Percentiles rank a stretch among this genome's conserved stretches.
phyloP scores from a whole-genome alignment of 495 filamentous ascomycete species.

The Trichoderma virens region DNA sequence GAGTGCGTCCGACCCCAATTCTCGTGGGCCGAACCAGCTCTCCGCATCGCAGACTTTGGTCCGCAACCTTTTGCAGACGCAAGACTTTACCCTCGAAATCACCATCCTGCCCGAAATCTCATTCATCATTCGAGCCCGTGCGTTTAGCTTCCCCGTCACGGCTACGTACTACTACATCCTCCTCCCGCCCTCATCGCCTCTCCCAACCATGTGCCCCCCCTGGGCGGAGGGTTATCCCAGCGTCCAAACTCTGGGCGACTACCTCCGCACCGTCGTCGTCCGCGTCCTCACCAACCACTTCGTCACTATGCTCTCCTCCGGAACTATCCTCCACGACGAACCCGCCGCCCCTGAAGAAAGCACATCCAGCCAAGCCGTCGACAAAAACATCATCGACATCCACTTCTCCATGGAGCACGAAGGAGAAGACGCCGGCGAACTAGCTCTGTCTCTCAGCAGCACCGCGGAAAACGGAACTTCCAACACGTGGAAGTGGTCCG shows the following conservation, averaged over 20 bases:
- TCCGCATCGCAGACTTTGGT: slow-evolving; percentile 17
- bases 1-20: not conserved
- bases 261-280: slow-evolving; percentile 7
- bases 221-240: slow-evolving; percentile 8
- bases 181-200: slow-evolving; percentile 20
- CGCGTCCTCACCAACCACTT: slow-evolving; percentile 8
- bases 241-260: not conserved
- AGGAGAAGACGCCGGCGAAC: not conserved
- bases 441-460: not conserved
- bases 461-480: not conserved
- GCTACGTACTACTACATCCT: slow-evolving; percentile 27
- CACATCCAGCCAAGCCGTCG: not conserved
- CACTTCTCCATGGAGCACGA: not conserved
- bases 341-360: not conserved
- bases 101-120: slow-evolving; percentile 29
- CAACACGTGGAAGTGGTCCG: too few relatives aligned
- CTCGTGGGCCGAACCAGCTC: not conserved
- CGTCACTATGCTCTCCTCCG: not conserved
- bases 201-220: not conserved
- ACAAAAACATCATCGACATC: not conserved
- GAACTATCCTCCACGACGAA: not conserved
- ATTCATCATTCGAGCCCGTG: slow-evolving; percentile 25
- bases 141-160: slow-evolving; percentile 18
- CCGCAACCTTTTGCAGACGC: slow-evolving; percentile 17
- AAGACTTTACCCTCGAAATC: slow-evolving; percentile 28